Base-by-base conservation (phyloP, 2,329 filamentous ascomycete genomes). In the Aspergillus novoparasiticus region DNA sequence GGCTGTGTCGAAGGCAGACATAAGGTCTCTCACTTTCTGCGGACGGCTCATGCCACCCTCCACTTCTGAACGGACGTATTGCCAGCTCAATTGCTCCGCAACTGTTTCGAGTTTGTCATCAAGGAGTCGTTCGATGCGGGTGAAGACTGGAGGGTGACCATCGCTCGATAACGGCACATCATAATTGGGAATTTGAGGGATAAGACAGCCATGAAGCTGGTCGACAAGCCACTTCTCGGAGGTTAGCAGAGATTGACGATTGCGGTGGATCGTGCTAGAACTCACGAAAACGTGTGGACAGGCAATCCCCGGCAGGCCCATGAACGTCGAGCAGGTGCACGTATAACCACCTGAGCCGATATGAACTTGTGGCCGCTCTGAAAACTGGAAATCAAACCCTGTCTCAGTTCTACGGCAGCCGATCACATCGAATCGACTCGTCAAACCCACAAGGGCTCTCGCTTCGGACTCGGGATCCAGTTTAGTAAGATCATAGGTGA, bases 221-320 rank as follows among this genome's bases (percentile, higher is more conserved):
- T 80, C 78, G 53, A 78, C 69, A 63, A 80, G 71, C 78, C 78
- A 80, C 78, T 80, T 66, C 21, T 58, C 19, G 21, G n/a, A n/a
- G 19, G 48, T 68, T 48, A 68, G 66, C 55, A 51, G n/a, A 41
- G 46, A n/a, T 50, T 50, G 45, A 28, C 45, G n/a, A 26, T 11
- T 60, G 26, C 41, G 28, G 9, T 23, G 23, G 39, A 14, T 16
- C 21, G 32, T 14, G 28, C 45, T 34, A 32, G 6, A 36, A 74
- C 78, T 75, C 65, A 80, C 78, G 67, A 78, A 80, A 46, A 80
- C 78, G 69, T 80, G 78, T 54, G 78, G 76, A 60, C 78, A 80
- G 16, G 78, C 77, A 56, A 72, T 70, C 32, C 71, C 67, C 5
- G 72, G 67, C 21, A 64, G 70, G 55, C 68, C 65, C 34, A 67